Evolutionary conservation across 1,284 basidiomycete species (phyloP).

Genomic region (Butyriboletus appendiculatus): DNA sequence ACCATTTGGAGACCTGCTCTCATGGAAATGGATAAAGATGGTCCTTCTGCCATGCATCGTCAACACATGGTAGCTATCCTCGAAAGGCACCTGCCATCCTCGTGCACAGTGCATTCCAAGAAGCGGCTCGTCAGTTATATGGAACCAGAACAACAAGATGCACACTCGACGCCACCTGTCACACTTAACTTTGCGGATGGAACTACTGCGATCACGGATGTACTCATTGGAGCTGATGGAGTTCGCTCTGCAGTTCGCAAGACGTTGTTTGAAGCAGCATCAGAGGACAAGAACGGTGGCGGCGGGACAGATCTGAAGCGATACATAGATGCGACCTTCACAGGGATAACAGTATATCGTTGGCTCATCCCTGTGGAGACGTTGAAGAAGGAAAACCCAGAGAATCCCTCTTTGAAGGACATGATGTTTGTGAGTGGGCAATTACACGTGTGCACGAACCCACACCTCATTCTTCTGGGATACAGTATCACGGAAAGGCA

Average conservation of each 20-base stretch:
- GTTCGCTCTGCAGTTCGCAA: constrained; percentile 24
- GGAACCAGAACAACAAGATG: constrained; percentile 1
- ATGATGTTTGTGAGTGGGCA: constrained; percentile 10
- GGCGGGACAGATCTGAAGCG: constrained; percentile 6
- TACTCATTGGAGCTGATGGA: constrained; percentile 22
- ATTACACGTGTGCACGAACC: not conserved
- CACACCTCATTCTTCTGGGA: not conserved
- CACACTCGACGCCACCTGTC: not conserved
- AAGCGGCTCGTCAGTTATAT: constrained; percentile 20
- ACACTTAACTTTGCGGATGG: constrained; percentile 22
- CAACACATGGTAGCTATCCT: constrained; percentile 22
- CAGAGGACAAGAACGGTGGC: not conserved
- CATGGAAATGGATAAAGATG: constrained; percentile 2
- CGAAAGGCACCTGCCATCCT: constrained; percentile 19
- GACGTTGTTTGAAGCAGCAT: constrained; percentile 17
- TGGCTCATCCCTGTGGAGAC: constrained; percentile 14
- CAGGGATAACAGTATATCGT: constrained; percentile 20
- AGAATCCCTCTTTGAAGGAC: not conserved
- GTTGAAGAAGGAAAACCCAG: constrained; percentile 5
- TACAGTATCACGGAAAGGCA: constrained; percentile 14
- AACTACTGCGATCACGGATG: constrained; percentile 16
- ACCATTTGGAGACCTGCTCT: not conserved
- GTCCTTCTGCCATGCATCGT: constrained; percentile 17
- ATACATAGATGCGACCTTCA: constrained; percentile 16
- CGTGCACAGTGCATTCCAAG: constrained; percentile 20